These are phyloP conservation scores for Malus domestica DNA, from an alignment of 306 rosid species.

Conservation along the genomic window DNA sequence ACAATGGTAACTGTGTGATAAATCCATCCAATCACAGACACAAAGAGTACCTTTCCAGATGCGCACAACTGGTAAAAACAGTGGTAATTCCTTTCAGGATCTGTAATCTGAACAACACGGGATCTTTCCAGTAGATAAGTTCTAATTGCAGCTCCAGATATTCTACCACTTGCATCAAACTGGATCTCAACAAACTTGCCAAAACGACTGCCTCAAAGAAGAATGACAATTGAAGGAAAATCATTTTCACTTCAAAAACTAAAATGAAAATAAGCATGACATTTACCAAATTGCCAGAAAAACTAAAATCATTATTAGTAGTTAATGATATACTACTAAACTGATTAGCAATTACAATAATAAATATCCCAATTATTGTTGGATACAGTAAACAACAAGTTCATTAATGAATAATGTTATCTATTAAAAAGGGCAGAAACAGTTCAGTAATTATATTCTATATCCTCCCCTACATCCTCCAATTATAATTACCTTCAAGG, in stretches of 20 bases:
- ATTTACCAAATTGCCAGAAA: neutral
- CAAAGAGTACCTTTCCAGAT: conserved; percentile 56
- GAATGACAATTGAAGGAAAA: conserved; percentile 13
- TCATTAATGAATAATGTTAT: neutral
- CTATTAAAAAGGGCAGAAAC: neutral
- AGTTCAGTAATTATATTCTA: neutral
- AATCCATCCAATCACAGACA: neutral
- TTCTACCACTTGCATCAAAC: conserved; percentile 90
- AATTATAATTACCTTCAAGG: neutral
- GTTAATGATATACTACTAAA: neutral
- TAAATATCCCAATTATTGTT: neutral
- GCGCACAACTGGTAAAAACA: conserved; percentile 95
- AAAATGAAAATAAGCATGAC: neutral
- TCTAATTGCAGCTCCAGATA: conserved; percentile 97
- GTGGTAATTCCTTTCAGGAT: conserved; percentile 94
- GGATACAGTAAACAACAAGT: neutral
- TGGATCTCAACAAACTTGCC: conserved; percentile 99
- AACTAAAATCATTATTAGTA: neutral
- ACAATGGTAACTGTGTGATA: neutral
- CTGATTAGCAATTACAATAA: neutral
- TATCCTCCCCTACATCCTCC: neutral
- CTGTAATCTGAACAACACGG: conserved; percentile 88
- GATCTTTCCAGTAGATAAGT: conserved; percentile 94
- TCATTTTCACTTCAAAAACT: neutral
- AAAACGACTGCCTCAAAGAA: conserved; percentile 62